phyloP scores from a whole-genome alignment of 2,329 filamentous ascomycete genomes.

The Colletotrichum somersetense region DNA sequence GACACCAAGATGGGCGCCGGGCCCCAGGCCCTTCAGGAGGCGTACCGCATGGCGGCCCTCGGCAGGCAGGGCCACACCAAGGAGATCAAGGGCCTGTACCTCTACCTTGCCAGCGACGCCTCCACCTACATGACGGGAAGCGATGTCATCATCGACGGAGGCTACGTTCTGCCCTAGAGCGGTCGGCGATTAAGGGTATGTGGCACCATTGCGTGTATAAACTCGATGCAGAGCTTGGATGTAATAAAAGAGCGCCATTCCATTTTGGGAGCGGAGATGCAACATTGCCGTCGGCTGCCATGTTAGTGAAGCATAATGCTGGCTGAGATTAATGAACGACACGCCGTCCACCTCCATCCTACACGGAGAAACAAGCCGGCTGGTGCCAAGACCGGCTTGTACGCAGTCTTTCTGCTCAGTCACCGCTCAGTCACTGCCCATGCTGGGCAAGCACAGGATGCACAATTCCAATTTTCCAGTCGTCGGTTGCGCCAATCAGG shows the following conservation, averaged over 20 bases:
- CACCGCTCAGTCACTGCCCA: neutral
- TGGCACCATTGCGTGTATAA: neutral
- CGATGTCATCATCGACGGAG: conserved; percentile 61
- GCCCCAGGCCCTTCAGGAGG: conserved; percentile 58
- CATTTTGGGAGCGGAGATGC: neutral
- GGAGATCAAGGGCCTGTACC: conserved; percentile 72
- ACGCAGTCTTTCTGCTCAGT: neutral
- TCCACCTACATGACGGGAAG: conserved; percentile 64
- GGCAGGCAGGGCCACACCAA: conserved; percentile 72
- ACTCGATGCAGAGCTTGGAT: neutral
- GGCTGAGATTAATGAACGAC: neutral
- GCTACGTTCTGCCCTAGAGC: conserved; percentile 45
- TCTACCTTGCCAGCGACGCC: conserved; percentile 66
- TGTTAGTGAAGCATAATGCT: neutral
- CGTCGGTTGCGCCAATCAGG: neutral
- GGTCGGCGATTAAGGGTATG: neutral
- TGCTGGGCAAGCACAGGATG: neutral
- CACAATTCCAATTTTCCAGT: neutral
- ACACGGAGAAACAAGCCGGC: neutral
- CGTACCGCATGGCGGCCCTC: conserved; percentile 62
- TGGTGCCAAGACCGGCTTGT: neutral
- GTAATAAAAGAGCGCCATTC: neutral
- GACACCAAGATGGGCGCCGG: conserved; percentile 67
- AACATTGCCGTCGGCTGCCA: neutral
- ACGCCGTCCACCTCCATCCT: neutral